Conservation (phyloP, 139 green algal species). For the Dunaliella sp. region DNA sequence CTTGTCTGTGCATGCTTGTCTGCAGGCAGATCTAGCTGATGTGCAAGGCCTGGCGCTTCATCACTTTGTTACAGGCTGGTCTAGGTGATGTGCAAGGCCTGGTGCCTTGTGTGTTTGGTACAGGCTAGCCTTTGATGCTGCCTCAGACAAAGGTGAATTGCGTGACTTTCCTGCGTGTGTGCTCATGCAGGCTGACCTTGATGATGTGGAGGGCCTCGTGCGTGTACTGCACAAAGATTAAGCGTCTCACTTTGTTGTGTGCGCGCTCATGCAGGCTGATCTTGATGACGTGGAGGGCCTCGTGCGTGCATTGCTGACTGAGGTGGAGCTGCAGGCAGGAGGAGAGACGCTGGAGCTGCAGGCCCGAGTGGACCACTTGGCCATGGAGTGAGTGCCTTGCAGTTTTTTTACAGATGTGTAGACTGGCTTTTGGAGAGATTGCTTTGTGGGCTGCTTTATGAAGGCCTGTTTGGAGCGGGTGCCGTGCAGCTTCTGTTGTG, state of each 20-base stretch:
- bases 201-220: slow-evolving; percentile 20
- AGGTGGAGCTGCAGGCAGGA: slow-evolving; percentile 55
- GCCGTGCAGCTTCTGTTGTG: too few relatives aligned
- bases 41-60: not conserved
- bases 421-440: too few relatives aligned
- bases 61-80: not conserved
- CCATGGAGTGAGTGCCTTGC: slow-evolving; percentile 40
- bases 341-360: slow-evolving; percentile 61
- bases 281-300: slow-evolving; percentile 10
- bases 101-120: too few relatives aligned
- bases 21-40: not conserved
- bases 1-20: not conserved
- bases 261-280: not conserved
- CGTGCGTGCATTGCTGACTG: slow-evolving; percentile 38
- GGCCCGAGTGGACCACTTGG: slow-evolving; percentile 41
- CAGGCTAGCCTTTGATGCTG: not conserved
- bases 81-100: not conserved
- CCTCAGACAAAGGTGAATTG: too few relatives aligned
- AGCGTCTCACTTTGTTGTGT: too few relatives aligned
- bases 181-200: not conserved
- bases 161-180: too few relatives aligned
- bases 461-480: too few relatives aligned
- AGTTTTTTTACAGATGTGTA: too few relatives aligned
- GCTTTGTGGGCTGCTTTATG: too few relatives aligned
- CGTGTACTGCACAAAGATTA: slow-evolving; percentile 33